phyloP scores from a whole-genome alignment of 306 rosid species.

The Trifolium dubium region DNA sequence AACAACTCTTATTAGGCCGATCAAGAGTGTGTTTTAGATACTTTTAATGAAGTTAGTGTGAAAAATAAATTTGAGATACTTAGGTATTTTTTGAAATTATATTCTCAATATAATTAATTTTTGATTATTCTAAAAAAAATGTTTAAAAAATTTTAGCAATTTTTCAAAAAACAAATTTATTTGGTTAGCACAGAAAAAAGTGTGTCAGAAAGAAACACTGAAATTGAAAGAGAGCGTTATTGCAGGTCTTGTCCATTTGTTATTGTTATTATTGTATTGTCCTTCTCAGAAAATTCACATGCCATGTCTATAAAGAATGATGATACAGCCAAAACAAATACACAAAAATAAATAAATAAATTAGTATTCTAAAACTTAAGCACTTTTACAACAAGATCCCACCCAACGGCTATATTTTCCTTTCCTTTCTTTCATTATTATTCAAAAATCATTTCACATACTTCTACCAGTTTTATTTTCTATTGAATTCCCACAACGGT shows the following conservation, averaged over 20 bases:
- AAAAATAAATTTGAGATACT: background rate
- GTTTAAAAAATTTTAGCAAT: background rate
- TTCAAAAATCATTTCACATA: background rate
- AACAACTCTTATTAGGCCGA: background rate
- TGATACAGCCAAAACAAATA: background rate
- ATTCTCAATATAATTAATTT: background rate
- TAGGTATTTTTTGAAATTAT: background rate
- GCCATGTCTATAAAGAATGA: slow-evolving; percentile 15
- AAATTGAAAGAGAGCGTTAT: slow-evolving; percentile 33
- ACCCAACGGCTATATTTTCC: slow-evolving; percentile 53
- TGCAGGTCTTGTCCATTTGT: slow-evolving; percentile 8
- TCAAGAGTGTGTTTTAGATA: background rate
- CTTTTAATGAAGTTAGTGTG: background rate
- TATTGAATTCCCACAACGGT: slow-evolving; percentile 36
- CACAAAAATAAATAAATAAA: background rate
- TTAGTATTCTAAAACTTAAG: background rate
- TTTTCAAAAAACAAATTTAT: background rate
- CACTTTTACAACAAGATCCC: background rate
- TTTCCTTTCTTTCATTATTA: slow-evolving; percentile 27
- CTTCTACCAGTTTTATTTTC: too few relatives aligned
- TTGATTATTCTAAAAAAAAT: background rate
- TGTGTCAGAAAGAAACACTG: slow-evolving; percentile 35
- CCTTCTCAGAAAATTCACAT: slow-evolving; percentile 44
- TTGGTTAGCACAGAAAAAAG: background rate
- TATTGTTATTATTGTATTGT: slow-evolving; percentile 31